Percentiles rank a stretch among this genome's conserved stretches.
Conservation (phyloP, 116 monocot genomes). For the Zostera marina region DNA sequence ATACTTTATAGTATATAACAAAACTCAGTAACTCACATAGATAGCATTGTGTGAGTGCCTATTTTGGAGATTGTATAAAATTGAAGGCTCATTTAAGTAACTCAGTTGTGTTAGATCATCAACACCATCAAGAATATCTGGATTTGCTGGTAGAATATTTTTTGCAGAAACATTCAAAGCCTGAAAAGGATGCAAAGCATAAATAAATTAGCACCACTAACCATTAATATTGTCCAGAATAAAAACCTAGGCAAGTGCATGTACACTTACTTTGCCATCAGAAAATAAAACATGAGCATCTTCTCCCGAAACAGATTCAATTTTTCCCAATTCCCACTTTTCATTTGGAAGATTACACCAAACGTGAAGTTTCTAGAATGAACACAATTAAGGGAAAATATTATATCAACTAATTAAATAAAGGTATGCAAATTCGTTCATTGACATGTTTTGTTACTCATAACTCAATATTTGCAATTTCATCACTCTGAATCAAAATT, state of each 20-base stretch:
- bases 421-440: too few species aligned
- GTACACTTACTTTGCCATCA: slow-evolving; percentile 19
- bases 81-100: slow-evolving; percentile 74
- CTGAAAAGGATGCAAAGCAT: slow-evolving; percentile 8
- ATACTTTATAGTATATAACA: neutral
- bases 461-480: too few species aligned
- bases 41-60: slow-evolving; percentile 61
- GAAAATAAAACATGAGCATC: slow-evolving; percentile 33
- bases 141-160: slow-evolving; percentile 53
- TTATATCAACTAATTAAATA: too few species aligned
- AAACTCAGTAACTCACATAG: slow-evolving; percentile 61
- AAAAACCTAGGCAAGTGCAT: too few species aligned
- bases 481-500: too few species aligned
- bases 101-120: slow-evolving; percentile 87
- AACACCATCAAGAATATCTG: slow-evolving; percentile 78
- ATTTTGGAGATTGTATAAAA: slow-evolving; percentile 55
- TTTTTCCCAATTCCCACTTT: slow-evolving; percentile 49
- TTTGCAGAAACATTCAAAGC: slow-evolving; percentile 34
- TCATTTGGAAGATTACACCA: slow-evolving; percentile 52
- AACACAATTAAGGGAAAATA: neutral
- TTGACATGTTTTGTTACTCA: too few species aligned
- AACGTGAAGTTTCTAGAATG: slow-evolving; percentile 54
- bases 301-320: slow-evolving; percentile 31
- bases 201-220: neutral
- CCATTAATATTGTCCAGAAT: too few species aligned